Conservation (phyloP, 108 stramenopile genomes). For the Cyclotella kingstonii region DNA sequence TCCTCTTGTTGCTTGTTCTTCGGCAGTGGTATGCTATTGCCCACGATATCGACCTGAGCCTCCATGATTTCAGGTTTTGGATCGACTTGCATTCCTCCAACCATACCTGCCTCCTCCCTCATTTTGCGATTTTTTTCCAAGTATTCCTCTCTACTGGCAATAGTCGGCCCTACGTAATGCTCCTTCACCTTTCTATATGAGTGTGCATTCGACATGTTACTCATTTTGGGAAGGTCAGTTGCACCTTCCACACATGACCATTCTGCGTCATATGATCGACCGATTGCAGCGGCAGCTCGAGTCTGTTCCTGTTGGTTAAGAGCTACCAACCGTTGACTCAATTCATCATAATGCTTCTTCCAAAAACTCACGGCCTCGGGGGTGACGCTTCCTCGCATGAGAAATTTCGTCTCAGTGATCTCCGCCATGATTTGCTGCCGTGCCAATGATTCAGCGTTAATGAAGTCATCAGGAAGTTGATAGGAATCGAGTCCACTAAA, state of each 20-base stretch:
- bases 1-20: conserved; percentile 8
- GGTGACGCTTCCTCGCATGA: conserved; percentile 70
- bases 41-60: conserved; percentile 8
- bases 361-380: conserved; percentile 74
- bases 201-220: neutral
- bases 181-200: conserved; percentile 7
- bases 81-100: neutral
- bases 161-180: conserved; percentile 4
- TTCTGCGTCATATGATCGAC: neutral
- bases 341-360: conserved; percentile 69
- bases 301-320: conserved; percentile 27
- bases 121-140: conserved; percentile 11
- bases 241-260: no score
- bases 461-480: neutral
- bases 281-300: neutral
- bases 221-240: neutral
- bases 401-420: conserved; percentile 61
- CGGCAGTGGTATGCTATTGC: neutral
- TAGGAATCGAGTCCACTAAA: conserved; percentile 1
- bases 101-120: conserved; percentile 9
- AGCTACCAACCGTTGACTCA: conserved; percentile 54
- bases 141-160: conserved; percentile 6
- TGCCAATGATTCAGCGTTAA: conserved; percentile 45
- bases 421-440: conserved; percentile 71
- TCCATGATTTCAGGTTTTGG: neutral